phyloP scores from a whole-genome alignment of 2,329 filamentous ascomycete species.

The Blastomyces emzantsi region DNA sequence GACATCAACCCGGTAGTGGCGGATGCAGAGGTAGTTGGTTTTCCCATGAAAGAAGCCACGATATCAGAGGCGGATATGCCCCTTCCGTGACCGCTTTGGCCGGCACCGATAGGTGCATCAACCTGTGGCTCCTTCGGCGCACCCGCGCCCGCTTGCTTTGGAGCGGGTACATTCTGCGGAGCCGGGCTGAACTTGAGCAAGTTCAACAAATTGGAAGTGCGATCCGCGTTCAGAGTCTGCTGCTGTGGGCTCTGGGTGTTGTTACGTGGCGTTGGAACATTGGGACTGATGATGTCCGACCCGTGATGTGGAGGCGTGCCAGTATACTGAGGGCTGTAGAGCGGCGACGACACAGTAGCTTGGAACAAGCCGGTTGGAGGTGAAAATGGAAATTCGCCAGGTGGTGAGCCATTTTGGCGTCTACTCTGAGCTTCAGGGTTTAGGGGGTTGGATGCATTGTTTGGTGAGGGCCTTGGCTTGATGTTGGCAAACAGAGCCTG shows the following conservation, averaged over 20 bases:
- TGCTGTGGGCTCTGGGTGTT: constrained; percentile 33
- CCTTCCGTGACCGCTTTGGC: constrained; percentile 25
- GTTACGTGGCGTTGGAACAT: constrained; percentile 37
- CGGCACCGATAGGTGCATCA: constrained; percentile 13
- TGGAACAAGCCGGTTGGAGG: constrained; percentile 41
- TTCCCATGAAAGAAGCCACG: constrained; percentile 47
- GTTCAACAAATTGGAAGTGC: constrained; percentile 52
- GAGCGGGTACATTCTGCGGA: constrained; percentile 18
- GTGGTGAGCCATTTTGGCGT: constrained; percentile 24
- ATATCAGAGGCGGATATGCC: constrained; percentile 49
- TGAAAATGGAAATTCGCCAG: constrained; percentile 27
- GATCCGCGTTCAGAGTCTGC: constrained; percentile 34
- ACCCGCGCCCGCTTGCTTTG: constrained; percentile 23
- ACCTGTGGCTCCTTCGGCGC: constrained; percentile 21
- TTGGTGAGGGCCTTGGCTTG: constrained; percentile 33
- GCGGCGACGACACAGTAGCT: constrained; percentile 49
- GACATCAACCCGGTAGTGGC: constrained; percentile 24
- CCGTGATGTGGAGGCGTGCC: constrained; percentile 48
- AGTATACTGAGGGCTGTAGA: constrained; percentile 47
- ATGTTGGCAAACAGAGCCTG: constrained; percentile 41
- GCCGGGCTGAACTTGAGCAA: constrained; percentile 55
- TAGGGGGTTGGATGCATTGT: constrained; percentile 25
- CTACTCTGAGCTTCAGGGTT: constrained; percentile 17
- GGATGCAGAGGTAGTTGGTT: constrained; percentile 29
- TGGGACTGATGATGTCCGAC: constrained; percentile 52